These are phyloP conservation scores for Inonotus hispidus DNA, from an alignment of 1,284 basidiomycete species.

Conservation along the genomic window DNA sequence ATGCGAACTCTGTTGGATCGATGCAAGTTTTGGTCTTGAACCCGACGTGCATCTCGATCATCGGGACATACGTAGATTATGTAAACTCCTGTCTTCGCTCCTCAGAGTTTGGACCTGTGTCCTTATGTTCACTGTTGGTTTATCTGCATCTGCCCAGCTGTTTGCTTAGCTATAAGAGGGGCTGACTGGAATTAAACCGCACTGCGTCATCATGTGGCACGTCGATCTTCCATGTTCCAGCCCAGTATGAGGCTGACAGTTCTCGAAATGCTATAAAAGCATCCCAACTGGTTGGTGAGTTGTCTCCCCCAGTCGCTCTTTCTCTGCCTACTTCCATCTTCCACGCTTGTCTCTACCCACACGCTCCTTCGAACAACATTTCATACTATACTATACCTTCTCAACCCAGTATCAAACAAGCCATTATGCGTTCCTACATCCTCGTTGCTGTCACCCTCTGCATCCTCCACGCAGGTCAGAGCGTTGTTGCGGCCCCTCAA, in stretches of 20 bases:
- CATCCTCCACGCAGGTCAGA: slow-evolving; percentile 2
- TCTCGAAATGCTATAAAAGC: slow-evolving; percentile 9
- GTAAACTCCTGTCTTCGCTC: too few species aligned
- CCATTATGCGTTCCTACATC: slow-evolving; percentile 16
- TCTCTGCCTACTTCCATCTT: slow-evolving; percentile 9
- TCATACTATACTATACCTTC: background rate
- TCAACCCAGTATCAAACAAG: background rate
- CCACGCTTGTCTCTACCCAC: background rate
- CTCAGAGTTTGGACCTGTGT: too few species aligned
- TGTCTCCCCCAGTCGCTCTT: slow-evolving; percentile 3
- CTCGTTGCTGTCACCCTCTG: slow-evolving; percentile 13
- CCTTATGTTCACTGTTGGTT: too few species aligned
- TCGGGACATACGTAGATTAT: too few species aligned
- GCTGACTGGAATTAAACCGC: too few species aligned
- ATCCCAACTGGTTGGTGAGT: background rate
- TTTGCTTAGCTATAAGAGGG: too few species aligned
- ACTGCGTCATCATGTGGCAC: too few species aligned
- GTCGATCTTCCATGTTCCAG: background rate
- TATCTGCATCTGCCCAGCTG: too few species aligned
- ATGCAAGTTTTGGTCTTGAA: too few species aligned
- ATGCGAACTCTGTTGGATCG: too few species aligned
- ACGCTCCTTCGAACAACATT: slow-evolving; percentile 7
- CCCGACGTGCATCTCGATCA: too few species aligned
- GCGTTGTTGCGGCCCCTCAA: slow-evolving; percentile 1
- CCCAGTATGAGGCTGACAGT: slow-evolving; percentile 7